Evolutionary conservation across 2,329 filamentous ascomycete species (phyloP).

Genomic region (Metarhizium brunneum): DNA sequence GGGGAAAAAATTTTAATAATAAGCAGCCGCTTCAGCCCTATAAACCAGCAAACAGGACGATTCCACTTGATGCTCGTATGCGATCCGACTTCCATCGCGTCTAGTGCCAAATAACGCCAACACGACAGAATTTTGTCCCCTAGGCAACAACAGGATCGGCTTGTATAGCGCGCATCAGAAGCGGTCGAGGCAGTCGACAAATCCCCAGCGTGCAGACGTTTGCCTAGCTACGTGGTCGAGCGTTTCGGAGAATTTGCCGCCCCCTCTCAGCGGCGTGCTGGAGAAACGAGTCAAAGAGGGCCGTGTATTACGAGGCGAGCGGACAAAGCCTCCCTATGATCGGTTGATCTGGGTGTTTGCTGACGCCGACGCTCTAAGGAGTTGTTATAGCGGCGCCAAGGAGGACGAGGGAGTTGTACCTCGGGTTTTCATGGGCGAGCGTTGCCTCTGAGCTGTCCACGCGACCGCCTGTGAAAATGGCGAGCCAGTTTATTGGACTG

Average conservation of each 20-base stretch:
- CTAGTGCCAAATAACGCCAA: background rate
- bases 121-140: background rate
- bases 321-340: background rate
- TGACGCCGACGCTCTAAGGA: background rate
- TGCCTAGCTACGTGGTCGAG: background rate
- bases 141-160: background rate
- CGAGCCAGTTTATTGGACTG: constrained; percentile 64
- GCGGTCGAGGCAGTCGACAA: background rate
- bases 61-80: background rate
- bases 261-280: background rate
- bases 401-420: background rate
- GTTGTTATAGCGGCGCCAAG: background rate
- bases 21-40: background rate
- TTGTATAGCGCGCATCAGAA: background rate
- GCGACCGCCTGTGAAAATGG: constrained; percentile 21
- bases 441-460: background rate
- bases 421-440: background rate
- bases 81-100: background rate
- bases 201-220: background rate
- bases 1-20: background rate
- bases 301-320: background rate
- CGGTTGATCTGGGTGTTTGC: background rate
- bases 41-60: background rate
- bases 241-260: background rate
- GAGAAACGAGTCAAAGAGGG: background rate